These are phyloP conservation scores for Zygosaccharomyces sapae DNA, from an alignment of 1,139 yeast species.

Conservation along the genomic window DNA sequence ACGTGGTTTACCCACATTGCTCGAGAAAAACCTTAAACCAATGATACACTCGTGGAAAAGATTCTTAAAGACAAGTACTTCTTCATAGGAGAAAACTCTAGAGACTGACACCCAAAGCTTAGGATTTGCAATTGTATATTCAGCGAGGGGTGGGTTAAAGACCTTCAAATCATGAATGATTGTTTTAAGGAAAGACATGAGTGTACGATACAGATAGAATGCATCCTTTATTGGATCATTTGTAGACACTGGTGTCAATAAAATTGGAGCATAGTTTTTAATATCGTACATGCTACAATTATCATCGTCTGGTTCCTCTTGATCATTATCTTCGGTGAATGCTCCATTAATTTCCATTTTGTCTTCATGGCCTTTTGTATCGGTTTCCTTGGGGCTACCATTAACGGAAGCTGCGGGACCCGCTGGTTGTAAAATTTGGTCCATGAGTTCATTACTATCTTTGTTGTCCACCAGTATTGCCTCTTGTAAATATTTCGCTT, in stretches of 20 bases:
- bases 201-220: conserved; percentile 76
- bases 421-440: conserved; percentile 17
- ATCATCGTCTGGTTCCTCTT: conserved; percentile 30
- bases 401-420: conserved; percentile 3
- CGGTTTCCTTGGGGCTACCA: not conserved
- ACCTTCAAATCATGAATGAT: conserved; percentile 85
- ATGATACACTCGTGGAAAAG: conserved; percentile 80
- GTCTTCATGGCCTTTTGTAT: conserved; percentile 15
- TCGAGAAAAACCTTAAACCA: conserved; percentile 72
- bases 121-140: conserved; percentile 58
- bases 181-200: conserved; percentile 86
- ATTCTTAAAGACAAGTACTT: conserved; percentile 67
- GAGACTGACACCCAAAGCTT: conserved; percentile 86
- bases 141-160: conserved; percentile 83
- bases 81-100: conserved; percentile 76
- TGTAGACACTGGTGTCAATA: conserved; percentile 41
- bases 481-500: conserved; percentile 22
- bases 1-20: conserved; percentile 41
- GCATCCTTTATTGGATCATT: conserved; percentile 83
- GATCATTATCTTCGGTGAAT: conserved; percentile 6
- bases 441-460: conserved; percentile 30
- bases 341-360: conserved; percentile 12
- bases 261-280: conserved; percentile 46
- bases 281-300: conserved; percentile 47
- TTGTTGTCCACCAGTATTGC: conserved; percentile 25